A percentile compares a stretch with the other conserved stretches of the same genome.
Evolutionary conservation across 768 basidiomycete genomes (phyloP).

Genomic region (Suillus subluteus): DNA sequence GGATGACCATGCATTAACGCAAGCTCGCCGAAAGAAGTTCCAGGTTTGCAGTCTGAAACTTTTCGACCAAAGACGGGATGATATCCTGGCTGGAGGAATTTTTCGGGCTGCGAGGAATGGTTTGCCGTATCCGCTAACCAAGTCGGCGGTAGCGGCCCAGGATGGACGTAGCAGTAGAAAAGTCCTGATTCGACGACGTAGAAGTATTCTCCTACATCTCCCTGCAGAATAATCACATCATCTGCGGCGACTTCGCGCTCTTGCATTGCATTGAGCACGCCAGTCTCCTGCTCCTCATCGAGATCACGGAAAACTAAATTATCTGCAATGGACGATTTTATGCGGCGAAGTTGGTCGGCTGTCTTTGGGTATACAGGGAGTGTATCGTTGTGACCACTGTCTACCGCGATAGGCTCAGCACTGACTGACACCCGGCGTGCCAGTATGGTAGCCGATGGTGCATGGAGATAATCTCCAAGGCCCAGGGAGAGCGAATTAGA

Average conservation of each 20-base stretch:
- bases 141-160: slow-evolving; percentile 63
- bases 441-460: slow-evolving; percentile 76
- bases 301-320: slow-evolving; percentile 97
- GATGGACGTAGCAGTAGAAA: slow-evolving; percentile 80
- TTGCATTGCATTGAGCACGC: slow-evolving; percentile 94
- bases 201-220: slow-evolving; percentile 96
- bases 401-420: slow-evolving; percentile 92
- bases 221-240: slow-evolving; percentile 95
- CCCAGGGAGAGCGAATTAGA: slow-evolving; percentile 42
- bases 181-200: slow-evolving; percentile 94
- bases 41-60: slow-evolving; percentile 84
- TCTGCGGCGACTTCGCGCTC: slow-evolving; percentile 73
- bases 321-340: slow-evolving; percentile 82
- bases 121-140: slow-evolving; percentile 52
- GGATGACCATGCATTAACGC: slow-evolving; percentile 98
- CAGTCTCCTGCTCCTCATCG: slow-evolving; percentile 93
- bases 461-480: slow-evolving; percentile 69
- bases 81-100: slow-evolving; percentile 63
- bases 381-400: slow-evolving; percentile 63
- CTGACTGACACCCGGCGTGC: slow-evolving; percentile 93
- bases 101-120: slow-evolving; percentile 47
- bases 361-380: slow-evolving; percentile 81
- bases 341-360: slow-evolving; percentile 81
- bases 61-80: slow-evolving; percentile 77
- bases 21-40: slow-evolving; percentile 92